A percentile compares a stretch with the other conserved stretches of the same genome.
Conservation (phyloP, 202 grass and related monocot genomes). For the Eragrostis tef region DNA sequence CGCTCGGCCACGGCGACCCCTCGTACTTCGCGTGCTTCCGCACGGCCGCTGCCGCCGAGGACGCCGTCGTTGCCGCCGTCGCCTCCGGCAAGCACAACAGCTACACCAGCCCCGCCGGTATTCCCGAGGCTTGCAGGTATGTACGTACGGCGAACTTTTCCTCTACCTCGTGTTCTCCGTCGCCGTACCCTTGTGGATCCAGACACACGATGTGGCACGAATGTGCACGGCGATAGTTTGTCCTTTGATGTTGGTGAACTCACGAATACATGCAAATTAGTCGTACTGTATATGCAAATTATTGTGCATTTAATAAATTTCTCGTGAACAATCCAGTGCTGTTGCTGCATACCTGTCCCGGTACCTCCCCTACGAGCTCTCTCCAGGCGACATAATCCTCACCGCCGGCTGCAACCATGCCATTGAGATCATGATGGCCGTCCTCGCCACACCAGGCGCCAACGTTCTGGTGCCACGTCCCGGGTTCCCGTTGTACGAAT, state of each 20-base stretch:
- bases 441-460: conserved; percentile 38
- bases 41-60: conserved; percentile 47
- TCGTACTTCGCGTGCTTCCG: conserved; percentile 70
- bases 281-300: not conserved
- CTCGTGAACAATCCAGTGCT: conserved; percentile 20
- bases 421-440: conserved; percentile 52
- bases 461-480: conserved; percentile 62
- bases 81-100: conserved; percentile 48
- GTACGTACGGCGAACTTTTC: not conserved
- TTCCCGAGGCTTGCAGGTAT: conserved; percentile 51
- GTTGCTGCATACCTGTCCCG: conserved; percentile 59
- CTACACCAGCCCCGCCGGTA: conserved; percentile 49
- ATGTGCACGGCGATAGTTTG: too few relatives aligned
- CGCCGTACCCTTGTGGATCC: too few relatives aligned
- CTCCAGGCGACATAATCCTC: conserved; percentile 45
- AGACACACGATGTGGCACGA: too few relatives aligned
- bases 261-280: not conserved
- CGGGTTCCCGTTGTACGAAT: conserved; percentile 52
- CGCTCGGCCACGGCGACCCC: conserved; percentile 67
- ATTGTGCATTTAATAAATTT: not conserved
- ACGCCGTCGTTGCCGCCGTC: conserved; percentile 38
- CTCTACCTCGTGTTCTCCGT: too few relatives aligned
- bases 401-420: conserved; percentile 55
- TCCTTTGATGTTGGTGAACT: too few relatives aligned
- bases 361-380: conserved; percentile 54